Conservation (phyloP, 768 basidiomycete genomes). For the Leccinellum rugosiceps region DNA sequence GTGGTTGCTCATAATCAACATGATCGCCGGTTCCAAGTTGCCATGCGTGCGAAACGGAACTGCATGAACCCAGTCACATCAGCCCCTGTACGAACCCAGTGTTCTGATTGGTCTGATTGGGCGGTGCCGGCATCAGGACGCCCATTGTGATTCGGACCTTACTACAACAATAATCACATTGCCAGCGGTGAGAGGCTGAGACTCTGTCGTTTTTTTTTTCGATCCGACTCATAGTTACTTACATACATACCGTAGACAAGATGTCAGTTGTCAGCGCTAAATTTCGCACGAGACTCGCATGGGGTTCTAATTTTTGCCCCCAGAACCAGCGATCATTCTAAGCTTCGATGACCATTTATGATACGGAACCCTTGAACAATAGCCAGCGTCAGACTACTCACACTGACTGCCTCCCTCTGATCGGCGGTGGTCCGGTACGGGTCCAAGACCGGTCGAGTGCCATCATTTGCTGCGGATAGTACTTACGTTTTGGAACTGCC, state of each 20-base stretch:
- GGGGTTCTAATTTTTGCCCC: not conserved
- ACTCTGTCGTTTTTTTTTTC: not conserved
- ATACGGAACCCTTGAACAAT: not conserved
- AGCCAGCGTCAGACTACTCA: not conserved
- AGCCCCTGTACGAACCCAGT: not conserved
- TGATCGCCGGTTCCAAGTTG: not conserved
- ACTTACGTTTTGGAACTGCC: slow-evolving; percentile 11
- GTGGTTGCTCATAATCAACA: not conserved
- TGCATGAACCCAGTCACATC: too few species aligned
- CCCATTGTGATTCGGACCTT: not conserved
- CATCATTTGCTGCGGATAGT: slow-evolving; percentile 1
- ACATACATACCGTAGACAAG: not conserved
- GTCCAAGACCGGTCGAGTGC: not conserved
- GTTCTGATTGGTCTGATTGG: not conserved
- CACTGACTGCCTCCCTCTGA: not conserved
- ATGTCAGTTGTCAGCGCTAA: not conserved
- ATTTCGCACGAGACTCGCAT: not conserved
- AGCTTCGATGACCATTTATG: not conserved
- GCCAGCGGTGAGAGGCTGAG: not conserved
- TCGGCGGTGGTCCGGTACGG: not conserved
- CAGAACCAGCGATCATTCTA: not conserved
- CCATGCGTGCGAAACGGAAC: not conserved
- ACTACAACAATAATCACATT: not conserved
- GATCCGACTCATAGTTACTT: not conserved
- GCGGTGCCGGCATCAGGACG: not conserved